Evolutionary conservation across 2,329 filamentous ascomycete genomes (phyloP), one percentile per base, ranked within the genome.

Genomic region (Coniochaeta ligniaria): DNA sequence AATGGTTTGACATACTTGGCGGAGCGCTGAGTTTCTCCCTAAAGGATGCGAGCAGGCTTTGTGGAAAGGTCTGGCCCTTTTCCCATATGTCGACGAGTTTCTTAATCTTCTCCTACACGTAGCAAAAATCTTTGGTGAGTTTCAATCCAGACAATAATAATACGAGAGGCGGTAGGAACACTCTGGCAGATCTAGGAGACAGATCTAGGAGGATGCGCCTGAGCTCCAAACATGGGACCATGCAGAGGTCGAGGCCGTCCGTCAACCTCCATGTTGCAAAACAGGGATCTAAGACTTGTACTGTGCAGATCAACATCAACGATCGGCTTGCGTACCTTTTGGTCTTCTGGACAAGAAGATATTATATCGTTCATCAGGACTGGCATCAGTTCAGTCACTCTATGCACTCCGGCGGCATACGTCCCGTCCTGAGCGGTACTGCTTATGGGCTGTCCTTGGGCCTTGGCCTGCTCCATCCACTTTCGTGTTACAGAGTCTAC

Each of bases 401-500:
- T 90, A 84, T 96, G 89, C 72, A 98, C 92, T 70, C 94, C 95
- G 69, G 93, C 93, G 73, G 92, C 92, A 82, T 89, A 97, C 60
- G 93, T 97, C 73, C 95, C 95, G 78, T 96, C 91, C 66, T 88
- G 86, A 66, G 93, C 92, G 75, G 86, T 83, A 75, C 84, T 87
- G 78, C 90, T 90, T 76, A 92, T 85, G 72, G 89, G 78, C 74
- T 98, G 93, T 70, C 90, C 91, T 67, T 90, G 84, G 71, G 88
- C 85, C 78, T 93, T 95, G 71, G 95, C 94, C 78, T 92, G 90
- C 76, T 98, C 94, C 81, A 96, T 87, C 94, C 95, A 99, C 81
- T 96, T 94, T 78, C 95, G 92, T 76, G 93, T 94, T 85, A 99
- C 93, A 82, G 94, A 96, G 84, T 99, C 95, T 93, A 99, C 91